A percentile compares a stretch with the other conserved stretches of the same genome.
Conservation (phyloP, 352 stramenopile species). For the Pythium phragmitis region DNA sequence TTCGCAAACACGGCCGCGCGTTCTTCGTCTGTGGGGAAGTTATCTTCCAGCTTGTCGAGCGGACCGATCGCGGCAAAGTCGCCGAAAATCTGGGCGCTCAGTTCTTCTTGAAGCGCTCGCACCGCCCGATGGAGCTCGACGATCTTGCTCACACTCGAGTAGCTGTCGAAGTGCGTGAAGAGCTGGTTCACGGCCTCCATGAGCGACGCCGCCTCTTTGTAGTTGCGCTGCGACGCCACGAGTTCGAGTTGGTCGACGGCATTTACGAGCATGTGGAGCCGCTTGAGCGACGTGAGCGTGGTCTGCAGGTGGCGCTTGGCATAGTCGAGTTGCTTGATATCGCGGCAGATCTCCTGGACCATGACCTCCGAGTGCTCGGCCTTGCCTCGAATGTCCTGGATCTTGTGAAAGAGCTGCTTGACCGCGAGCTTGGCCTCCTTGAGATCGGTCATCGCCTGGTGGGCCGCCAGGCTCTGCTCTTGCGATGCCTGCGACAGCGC, state of each 20-base stretch:
- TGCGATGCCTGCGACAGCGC: slow-evolving; percentile 76
- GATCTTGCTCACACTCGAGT: slow-evolving; percentile 92
- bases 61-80: slow-evolving; percentile 88
- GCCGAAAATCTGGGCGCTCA: slow-evolving; percentile 87
- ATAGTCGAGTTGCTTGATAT: slow-evolving; percentile 99
- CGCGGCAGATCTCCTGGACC: slow-evolving; percentile 97
- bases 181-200: slow-evolving; percentile 96
- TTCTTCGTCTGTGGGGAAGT: slow-evolving; percentile 67
- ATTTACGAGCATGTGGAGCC: slow-evolving; percentile 98
- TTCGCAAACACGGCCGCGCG: slow-evolving; percentile 68
- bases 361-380: slow-evolving; percentile 95
- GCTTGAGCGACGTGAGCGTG: slow-evolving; percentile 95
- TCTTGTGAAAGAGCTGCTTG: slow-evolving; percentile 90
- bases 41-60: slow-evolving; percentile 71
- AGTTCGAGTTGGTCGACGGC: slow-evolving; percentile 93
- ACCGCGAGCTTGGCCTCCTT: slow-evolving; percentile 87
- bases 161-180: slow-evolving; percentile 96
- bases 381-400: slow-evolving; percentile 92
- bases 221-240: slow-evolving; percentile 86
- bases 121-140: slow-evolving; percentile 92
- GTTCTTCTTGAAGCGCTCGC: slow-evolving; percentile 84
- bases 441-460: slow-evolving; percentile 78
- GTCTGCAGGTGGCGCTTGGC: slow-evolving; percentile 96
- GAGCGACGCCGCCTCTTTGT: slow-evolving; percentile 94
- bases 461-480: slow-evolving; percentile 70